A percentile compares a stretch with the other conserved stretches of the same genome.
Evolutionary conservation across 2,329 filamentous ascomycete genomes (phyloP).

Genomic region (Fusarium robinianum): DNA sequence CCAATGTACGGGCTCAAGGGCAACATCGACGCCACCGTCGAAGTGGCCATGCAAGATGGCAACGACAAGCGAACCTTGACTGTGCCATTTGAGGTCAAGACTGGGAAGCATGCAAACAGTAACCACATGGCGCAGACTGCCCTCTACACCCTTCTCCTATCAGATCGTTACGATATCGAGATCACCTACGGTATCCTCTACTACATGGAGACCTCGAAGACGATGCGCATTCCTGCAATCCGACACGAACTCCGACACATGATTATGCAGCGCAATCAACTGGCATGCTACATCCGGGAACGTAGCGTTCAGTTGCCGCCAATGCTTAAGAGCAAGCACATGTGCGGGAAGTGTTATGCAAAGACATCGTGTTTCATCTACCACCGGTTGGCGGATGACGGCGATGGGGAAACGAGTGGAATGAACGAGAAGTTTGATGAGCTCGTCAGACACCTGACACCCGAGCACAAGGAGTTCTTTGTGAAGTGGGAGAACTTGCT

Average conservation of each 20-base stretch:
- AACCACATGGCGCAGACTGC: conserved; percentile 92
- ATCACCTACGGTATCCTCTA: conserved; percentile 90
- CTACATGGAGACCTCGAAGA: conserved; percentile 90
- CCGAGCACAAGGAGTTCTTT: conserved; percentile 80
- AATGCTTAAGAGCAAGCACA: conserved; percentile 81
- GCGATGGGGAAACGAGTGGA: conserved; percentile 78
- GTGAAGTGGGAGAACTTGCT: conserved; percentile 91
- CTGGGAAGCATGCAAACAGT: conserved; percentile 80
- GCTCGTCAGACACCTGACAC: conserved; percentile 75
- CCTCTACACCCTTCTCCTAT: conserved; percentile 88
- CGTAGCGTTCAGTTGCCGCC: conserved; percentile 78
- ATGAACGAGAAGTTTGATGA: conserved; percentile 83
- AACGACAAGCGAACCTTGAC: conserved; percentile 71
- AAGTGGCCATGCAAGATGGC: conserved; percentile 78
- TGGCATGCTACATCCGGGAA: conserved; percentile 84
- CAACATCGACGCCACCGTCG: conserved; percentile 95
- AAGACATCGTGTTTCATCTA: conserved; percentile 92
- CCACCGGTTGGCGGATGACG: conserved; percentile 85
- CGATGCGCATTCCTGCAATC: conserved; percentile 81
- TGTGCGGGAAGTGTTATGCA: conserved; percentile 87
- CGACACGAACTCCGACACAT: conserved; percentile 90
- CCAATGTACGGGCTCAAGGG: conserved; percentile 97
- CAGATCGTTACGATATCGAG: conserved; percentile 92
- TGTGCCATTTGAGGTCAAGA: conserved; percentile 95
- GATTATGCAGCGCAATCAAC: conserved; percentile 92